phyloP scores from a whole-genome alignment of 768 basidiomycete species.

The Suillus ampliporus region DNA sequence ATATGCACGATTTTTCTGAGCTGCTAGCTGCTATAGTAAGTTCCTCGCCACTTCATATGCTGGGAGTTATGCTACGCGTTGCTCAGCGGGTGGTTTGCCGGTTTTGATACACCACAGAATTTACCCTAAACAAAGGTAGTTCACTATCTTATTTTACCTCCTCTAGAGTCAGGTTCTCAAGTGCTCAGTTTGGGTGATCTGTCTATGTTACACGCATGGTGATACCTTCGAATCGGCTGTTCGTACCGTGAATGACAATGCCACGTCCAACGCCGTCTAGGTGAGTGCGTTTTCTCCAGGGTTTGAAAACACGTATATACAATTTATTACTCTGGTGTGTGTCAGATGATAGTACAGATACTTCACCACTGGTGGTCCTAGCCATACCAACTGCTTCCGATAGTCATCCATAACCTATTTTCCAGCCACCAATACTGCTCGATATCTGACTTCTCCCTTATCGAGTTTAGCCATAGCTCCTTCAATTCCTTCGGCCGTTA shows the following conservation, averaged over 20 bases:
- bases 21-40: too few species aligned
- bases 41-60: too few species aligned
- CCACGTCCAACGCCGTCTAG: background rate
- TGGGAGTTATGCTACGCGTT: too few species aligned
- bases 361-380: background rate
- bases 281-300: background rate
- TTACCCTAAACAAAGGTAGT: too few species aligned
- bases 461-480: conserved; percentile 33
- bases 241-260: background rate
- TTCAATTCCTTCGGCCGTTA: conserved; percentile 37
- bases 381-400: background rate
- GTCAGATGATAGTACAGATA: background rate
- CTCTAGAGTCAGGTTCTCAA: too few species aligned
- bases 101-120: too few species aligned
- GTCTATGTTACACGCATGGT: background rate
- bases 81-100: too few species aligned
- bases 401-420: background rate
- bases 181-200: too few species aligned
- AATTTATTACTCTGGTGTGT: background rate
- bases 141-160: too few species aligned
- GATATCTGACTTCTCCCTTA: conserved; percentile 36
- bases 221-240: background rate
- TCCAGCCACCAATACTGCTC: conserved; percentile 33
- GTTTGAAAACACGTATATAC: background rate
- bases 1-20: too few species aligned